Percentiles rank a stretch among this genome's conserved stretches.
These are phyloP conservation scores for Ogataea hybrid DNA, from an alignment of 1,139 yeast species.

Conservation along the genomic window DNA sequence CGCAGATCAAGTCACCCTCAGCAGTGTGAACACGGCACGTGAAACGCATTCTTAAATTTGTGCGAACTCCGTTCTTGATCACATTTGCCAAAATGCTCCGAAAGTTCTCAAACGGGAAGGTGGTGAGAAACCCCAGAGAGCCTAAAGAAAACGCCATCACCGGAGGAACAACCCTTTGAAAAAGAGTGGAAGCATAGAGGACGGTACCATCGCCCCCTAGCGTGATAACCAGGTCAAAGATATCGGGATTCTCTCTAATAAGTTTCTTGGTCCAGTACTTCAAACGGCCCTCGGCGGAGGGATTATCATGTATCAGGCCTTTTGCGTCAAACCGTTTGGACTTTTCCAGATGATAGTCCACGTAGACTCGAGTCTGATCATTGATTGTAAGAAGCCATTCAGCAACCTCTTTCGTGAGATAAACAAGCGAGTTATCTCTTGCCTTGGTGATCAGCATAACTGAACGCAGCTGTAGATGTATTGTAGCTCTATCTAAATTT, in stretches of 20 bases:
- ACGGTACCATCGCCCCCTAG: constrained; percentile 94
- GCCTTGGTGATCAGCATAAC: constrained; percentile 85
- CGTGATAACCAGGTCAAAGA: constrained; percentile 74
- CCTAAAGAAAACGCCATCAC: constrained; percentile 82
- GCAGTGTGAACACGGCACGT: constrained; percentile 55
- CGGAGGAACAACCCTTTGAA: constrained; percentile 83
- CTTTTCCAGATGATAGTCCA: constrained; percentile 59
- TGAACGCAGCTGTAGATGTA: constrained; percentile 65
- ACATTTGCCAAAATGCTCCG: constrained; percentile 53
- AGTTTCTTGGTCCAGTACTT: constrained; percentile 68
- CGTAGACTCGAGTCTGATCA: constrained; percentile 54
- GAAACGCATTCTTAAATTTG: constrained; percentile 78
- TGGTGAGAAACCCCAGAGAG: constrained; percentile 77
- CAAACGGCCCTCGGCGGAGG: constrained; percentile 43
- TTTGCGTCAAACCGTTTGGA: constrained; percentile 62
- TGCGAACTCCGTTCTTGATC: constrained; percentile 67
- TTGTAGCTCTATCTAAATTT: constrained; percentile 70
- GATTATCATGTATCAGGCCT: constrained; percentile 38
- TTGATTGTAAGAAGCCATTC: constrained; percentile 62
- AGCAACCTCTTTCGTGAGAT: constrained; percentile 71
- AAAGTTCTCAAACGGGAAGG: constrained; percentile 71
- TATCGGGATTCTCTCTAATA: constrained; percentile 53
- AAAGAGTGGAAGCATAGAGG: constrained; percentile 70
- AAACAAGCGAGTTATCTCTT: constrained; percentile 72
- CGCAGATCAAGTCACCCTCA: constrained; percentile 59